Evolutionary conservation across 2,329 filamentous ascomycete species (phyloP), one percentile per base, ranked within the genome.

Genomic region (Cercospora canescens): DNA sequence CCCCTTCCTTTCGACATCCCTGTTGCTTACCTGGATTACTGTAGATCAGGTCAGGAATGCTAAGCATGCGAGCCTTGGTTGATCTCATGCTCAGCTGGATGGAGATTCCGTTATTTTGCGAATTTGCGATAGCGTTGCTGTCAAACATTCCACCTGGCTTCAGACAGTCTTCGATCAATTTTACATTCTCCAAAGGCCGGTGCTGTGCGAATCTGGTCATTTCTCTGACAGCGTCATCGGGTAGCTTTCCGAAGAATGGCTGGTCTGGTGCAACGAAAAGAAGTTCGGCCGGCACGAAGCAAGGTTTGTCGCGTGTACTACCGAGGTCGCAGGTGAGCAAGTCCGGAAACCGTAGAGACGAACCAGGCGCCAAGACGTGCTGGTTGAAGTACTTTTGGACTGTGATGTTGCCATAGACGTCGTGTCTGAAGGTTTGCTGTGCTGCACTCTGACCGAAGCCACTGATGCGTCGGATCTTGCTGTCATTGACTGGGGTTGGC

Each of bases 221-320:
- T 1, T 32, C 12, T 3, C 6, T n/a, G 62, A 67, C 65, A 18
- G 61, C 66, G 2, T 8, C 16, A 1, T 57, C 50, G 7, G 62
- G 62, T 4, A 67, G 21, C n/a, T 41, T 64, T 6, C 50, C 50
- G 2, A 39, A 26, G 24, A 54, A 60, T 26, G 59, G n/a, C 18
- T 67, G 65, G 8, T 62, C 8, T 18, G 62, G 59, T n/a, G 45
- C 62, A n/a, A 65, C 62, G 28, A n/a, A 50, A 0, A 62, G 59
- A 0, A 67, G 62, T 24, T 67, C 65, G 16, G 63, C 55, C 18
- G 65, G 65, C n/a, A 67, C 50, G 45, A 52, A 67, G 39, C 32
- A 26, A 1, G 57, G 24, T 4, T 11, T 30, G 35, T 35, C 37
- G 32, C 26, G 32, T 14, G 45, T 32, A 1, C n/a, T n/a, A n/a